Evolutionary conservation across 345 rosid species (phyloP), one percentile per base, ranked within the genome.

Genomic region (Lepidium didymum): DNA sequence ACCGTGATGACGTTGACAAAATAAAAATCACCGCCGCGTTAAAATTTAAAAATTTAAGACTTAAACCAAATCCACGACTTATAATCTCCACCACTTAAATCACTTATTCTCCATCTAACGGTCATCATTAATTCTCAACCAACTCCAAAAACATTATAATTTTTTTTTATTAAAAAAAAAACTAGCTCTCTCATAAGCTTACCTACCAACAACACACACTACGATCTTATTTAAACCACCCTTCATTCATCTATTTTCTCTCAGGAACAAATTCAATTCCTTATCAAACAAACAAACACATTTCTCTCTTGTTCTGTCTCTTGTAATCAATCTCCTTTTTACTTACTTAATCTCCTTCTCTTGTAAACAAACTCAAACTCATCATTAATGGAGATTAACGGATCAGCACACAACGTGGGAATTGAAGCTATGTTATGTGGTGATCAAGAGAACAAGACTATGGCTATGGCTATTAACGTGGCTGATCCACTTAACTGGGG

Each of bases 401-500:
- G 66, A 56, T 10, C 62, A 63, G 25, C 72, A 49, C 59, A 49
- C 36, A 61, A 14, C 31, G 68, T 40, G 35, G 63, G 44, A 3
- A 12, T 65, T 6, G 77, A 67, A 7, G 50, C 74, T 53, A 68
- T 62, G 78, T 56, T 69, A 56, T 75, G 74, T 52, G 65, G 59
- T 15, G 74, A n/a, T 61, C 27, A 23, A 27, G 74, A 63, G 59
- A 62, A 46, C 41, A 62, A 62, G 74, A 75, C 58, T 7, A 40
- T 47, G 19, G 58, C 58, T 7, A 40, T 47, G 19, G 58, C 23
- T 44, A 34, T 38, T 12, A 4, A 13, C 1, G 58, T 45, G 35
- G 69, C 27, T 1, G 96, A 92, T 79, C 98, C 95, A 0, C 70
- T 92, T 71, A 83, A 81, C 70, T 89, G 96, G 96, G 84, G 78